Evolutionary conservation across 371 early-diverging fungal species (phyloP).

Genomic region (Haplosporangium sp.): DNA sequence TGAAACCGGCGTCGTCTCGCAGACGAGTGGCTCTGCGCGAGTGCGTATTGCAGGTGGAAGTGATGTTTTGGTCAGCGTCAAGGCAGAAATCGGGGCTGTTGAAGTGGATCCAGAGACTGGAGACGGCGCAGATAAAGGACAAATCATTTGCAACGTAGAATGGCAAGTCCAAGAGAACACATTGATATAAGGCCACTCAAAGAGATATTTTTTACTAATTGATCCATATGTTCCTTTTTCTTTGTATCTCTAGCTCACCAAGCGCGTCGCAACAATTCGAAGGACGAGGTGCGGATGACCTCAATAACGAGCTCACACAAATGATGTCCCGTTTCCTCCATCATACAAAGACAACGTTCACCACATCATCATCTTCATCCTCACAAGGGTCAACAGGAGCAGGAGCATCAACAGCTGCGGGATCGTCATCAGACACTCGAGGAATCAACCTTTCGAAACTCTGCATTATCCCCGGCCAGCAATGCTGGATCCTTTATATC

Average conservation of each 20-base stretch:
- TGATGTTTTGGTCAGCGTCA: constrained; percentile 93
- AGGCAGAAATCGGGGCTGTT: constrained; percentile 86
- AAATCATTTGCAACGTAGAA: constrained; percentile 87
- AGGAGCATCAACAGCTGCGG: constrained; percentile 5
- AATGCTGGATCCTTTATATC: constrained; percentile 91
- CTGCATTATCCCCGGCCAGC: constrained; percentile 89
- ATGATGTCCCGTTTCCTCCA: constrained; percentile 82
- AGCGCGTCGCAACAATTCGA: constrained; percentile 86
- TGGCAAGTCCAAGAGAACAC: constrained; percentile 62
- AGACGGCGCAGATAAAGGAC: constrained; percentile 65
- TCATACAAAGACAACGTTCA: constrained; percentile 56
- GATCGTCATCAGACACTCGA: constrained; percentile 58
- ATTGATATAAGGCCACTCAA: too few relatives aligned
- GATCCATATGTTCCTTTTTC: not conserved
- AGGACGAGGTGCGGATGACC: constrained; percentile 84
- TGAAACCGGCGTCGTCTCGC: constrained; percentile 87
- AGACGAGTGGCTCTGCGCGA: constrained; percentile 88
- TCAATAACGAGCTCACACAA: constrained; percentile 85
- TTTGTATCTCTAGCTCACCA: constrained; percentile 65
- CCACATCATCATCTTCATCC: constrained; percentile 14
- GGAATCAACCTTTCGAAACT: constrained; percentile 88
- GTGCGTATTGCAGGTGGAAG: constrained; percentile 84
- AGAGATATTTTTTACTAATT: too few relatives aligned
- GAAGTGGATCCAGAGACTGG: constrained; percentile 65
- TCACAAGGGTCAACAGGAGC: constrained; percentile 9